Evolutionary conservation across 169 alveolate genomes (phyloP).

Genomic region (Cryptosporidium canis): DNA sequence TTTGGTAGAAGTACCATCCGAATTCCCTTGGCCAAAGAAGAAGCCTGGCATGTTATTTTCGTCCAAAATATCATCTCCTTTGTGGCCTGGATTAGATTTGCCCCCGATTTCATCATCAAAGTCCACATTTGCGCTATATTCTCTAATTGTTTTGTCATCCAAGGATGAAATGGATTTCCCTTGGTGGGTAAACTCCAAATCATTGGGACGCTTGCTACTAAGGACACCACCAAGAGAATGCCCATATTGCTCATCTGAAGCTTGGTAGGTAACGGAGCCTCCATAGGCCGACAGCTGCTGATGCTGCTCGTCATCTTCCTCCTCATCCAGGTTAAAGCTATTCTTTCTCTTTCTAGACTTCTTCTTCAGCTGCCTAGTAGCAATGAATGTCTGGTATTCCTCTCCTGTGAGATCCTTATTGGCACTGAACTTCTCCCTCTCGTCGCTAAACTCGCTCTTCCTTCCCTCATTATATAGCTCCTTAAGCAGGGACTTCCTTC

Average conservation of each 20-base stretch:
- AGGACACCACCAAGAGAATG: neutral
- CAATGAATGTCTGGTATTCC: neutral
- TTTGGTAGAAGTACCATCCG: neutral
- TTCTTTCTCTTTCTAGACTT: neutral
- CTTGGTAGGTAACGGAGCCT: neutral
- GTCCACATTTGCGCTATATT: neutral
- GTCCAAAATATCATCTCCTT: neutral
- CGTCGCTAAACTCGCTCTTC: conserved; percentile 56
- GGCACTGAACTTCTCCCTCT: conserved; percentile 40
- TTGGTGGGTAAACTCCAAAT: conserved; percentile 56
- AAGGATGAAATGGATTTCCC: conserved; percentile 42
- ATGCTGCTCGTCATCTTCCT: neutral
- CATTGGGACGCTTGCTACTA: neutral
- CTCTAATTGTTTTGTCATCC: conserved; percentile 9
- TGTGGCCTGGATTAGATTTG: neutral
- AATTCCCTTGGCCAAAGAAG: conserved; percentile 53
- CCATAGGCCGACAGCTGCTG: too few species aligned
- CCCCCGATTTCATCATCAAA: neutral
- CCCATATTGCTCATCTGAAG: neutral
- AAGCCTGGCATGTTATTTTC: conserved; percentile 37
- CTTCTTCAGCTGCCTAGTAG: conserved; percentile 9
- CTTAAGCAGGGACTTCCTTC: conserved; percentile 12
- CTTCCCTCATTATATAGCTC: conserved; percentile 29
- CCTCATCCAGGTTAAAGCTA: conserved; percentile 25
- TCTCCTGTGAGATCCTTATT: conserved; percentile 4